phyloP scores from a whole-genome alignment of 192 early-diverging fungal genomes.

The Linnemannia exigua region DNA sequence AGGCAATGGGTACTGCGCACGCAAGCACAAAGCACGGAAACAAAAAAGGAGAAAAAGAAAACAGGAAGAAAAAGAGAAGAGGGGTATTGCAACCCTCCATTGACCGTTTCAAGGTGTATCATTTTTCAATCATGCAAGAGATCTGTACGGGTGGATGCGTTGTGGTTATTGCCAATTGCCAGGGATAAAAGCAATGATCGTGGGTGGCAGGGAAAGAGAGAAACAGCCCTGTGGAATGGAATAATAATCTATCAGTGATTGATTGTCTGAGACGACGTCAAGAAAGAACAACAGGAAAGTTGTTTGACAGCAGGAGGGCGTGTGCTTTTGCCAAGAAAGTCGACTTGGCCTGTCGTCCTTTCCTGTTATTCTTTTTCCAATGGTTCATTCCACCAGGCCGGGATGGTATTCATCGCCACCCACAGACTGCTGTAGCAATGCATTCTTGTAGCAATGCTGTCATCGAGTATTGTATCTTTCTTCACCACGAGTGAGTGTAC shows the following conservation, averaged over 20 bases:
- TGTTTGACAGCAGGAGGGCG: not conserved
- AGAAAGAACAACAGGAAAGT: not conserved
- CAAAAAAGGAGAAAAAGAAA: not conserved
- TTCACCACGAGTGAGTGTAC: not conserved
- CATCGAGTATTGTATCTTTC: not conserved
- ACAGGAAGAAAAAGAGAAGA: not conserved
- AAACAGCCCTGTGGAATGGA: too few species aligned
- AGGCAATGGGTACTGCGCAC: constrained; percentile 1
- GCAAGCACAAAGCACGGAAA: not conserved
- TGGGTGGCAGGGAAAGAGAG: too few species aligned
- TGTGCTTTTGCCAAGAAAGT: not conserved
- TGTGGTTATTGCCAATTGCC: too few species aligned
- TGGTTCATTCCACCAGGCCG: too few species aligned
- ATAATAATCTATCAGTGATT: not conserved
- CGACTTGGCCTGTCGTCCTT: not conserved
- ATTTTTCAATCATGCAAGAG: too few species aligned
- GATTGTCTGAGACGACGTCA: not conserved
- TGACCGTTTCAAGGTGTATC: too few species aligned
- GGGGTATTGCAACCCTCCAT: not conserved
- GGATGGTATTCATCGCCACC: not conserved
- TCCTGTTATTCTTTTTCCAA: too few species aligned
- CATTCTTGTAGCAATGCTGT: not conserved
- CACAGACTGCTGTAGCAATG: not conserved
- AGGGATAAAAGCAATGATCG: too few species aligned
- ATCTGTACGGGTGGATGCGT: too few species aligned